Percentiles rank a stretch among this genome's conserved stretches.
These are phyloP conservation scores for Barnettozyma siamensis DNA, from an alignment of 805 yeast genomes.

Conservation along the genomic window DNA sequence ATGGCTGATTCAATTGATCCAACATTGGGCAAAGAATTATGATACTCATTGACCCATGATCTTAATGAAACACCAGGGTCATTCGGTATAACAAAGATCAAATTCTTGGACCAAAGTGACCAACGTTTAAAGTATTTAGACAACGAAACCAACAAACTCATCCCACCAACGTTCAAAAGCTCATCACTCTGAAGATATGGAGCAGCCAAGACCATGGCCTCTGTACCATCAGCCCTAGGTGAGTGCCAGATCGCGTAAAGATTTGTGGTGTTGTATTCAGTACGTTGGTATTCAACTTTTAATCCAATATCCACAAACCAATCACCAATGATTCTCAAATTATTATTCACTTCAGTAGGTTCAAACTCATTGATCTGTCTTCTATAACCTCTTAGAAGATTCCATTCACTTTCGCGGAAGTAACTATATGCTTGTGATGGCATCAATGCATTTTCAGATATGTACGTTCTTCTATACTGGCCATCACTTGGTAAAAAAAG, in stretches of 20 bases:
- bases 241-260: constrained; percentile 84
- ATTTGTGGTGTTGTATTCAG: constrained; percentile 37
- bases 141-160: constrained; percentile 64
- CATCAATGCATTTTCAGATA: constrained; percentile 93
- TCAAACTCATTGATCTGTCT: constrained; percentile 33
- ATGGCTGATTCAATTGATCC: constrained; percentile 92
- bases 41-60: constrained; percentile 93
- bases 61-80: constrained; percentile 65
- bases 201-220: constrained; percentile 83
- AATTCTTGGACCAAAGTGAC: constrained; percentile 94
- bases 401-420: constrained; percentile 94
- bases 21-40: constrained; percentile 74
- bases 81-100: constrained; percentile 77
- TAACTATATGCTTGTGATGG: constrained; percentile 93
- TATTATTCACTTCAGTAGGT: constrained; percentile 29
- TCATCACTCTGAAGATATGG: constrained; percentile 77
- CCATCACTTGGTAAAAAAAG: constrained; percentile 71
- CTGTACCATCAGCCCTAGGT: constrained; percentile 94
- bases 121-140: constrained; percentile 77
- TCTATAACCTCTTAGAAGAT: constrained; percentile 78
- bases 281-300: constrained; percentile 44
- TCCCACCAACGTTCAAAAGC: constrained; percentile 70
- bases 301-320: constrained; percentile 75
- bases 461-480: constrained; percentile 75
- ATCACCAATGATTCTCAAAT: constrained; percentile 36